These are phyloP conservation scores for Fonsecaea pugnacius DNA, from an alignment of 2,329 filamentous ascomycete genomes.

Conservation along the genomic window DNA sequence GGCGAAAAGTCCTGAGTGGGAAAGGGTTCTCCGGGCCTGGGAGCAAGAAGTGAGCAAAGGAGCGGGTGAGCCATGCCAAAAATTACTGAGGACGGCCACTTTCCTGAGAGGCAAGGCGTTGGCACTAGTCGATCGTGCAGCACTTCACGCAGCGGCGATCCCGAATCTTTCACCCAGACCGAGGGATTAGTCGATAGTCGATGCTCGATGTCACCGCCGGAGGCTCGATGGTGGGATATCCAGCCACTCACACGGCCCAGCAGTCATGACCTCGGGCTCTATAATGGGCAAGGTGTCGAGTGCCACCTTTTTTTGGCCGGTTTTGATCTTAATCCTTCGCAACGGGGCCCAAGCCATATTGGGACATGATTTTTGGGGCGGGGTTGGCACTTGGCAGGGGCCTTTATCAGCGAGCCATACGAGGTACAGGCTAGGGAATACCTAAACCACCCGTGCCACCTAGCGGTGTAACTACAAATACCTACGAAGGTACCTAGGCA, in stretches of 20 bases:
- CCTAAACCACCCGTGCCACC: neutral
- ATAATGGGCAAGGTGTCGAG: constrained; percentile 8
- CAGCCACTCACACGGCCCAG: constrained; percentile 3
- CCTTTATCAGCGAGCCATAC: neutral
- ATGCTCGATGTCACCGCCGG: neutral
- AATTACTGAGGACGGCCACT: constrained; percentile 7
- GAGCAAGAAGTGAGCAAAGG: neutral
- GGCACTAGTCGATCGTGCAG: neutral
- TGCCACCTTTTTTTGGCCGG: neutral
- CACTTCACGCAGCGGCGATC: constrained; percentile 10
- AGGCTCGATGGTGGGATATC: constrained; percentile 1
- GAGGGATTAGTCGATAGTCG: neutral
- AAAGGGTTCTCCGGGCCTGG: neutral
- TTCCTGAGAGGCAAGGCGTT: neutral
- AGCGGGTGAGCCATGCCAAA: neutral
- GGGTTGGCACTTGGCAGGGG: neutral
- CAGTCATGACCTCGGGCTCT: neutral
- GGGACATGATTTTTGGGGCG: constrained; percentile 1
- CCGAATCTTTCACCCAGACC: neutral
- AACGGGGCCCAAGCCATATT: constrained; percentile 5
- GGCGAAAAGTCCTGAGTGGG: neutral
- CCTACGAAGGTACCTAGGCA: no score
- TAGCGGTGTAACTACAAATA: neutral
- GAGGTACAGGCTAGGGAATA: neutral
- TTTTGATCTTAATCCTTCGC: neutral